Evolutionary conservation across 257 asterid genomes (phyloP).

Genomic region (Solanum verrucosum): DNA sequence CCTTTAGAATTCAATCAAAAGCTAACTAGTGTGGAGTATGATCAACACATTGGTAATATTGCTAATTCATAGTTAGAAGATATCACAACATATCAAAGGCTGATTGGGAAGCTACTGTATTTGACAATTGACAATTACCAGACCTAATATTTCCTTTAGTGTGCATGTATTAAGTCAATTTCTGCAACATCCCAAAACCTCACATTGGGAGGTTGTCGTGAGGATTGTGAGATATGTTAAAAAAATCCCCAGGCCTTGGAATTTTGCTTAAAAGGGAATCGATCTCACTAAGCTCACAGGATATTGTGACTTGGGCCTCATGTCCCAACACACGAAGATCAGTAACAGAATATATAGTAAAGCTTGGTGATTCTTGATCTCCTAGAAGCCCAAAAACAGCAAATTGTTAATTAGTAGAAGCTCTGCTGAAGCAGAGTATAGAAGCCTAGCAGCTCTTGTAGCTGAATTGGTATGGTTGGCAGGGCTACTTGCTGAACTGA

Average conservation of each 20-base stretch:
- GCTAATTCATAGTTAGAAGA: neutral
- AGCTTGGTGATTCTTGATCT: neutral
- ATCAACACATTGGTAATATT: neutral
- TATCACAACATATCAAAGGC: neutral
- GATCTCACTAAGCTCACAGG: neutral
- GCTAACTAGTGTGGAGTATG: neutral
- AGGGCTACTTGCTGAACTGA: neutral
- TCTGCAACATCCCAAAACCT: neutral
- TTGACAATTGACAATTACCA: neutral
- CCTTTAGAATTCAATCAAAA: neutral
- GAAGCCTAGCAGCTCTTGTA: neutral
- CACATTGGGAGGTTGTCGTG: neutral
- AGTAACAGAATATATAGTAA: neutral
- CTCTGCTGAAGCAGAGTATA: neutral
- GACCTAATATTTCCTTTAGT: neutral
- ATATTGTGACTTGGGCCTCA: neutral
- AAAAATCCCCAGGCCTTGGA: neutral
- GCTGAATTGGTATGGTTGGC: neutral
- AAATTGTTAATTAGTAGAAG: neutral
- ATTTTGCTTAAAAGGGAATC: neutral
- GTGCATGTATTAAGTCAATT: neutral
- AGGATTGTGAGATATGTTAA: neutral
- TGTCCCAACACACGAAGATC: neutral
- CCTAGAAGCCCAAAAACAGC: neutral
- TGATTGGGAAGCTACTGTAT: neutral